Percentiles rank a stretch among this genome's conserved stretches.
phyloP scores from a whole-genome alignment of 2,329 filamentous ascomycete species.

The Huntiella bhutanensis region DNA sequence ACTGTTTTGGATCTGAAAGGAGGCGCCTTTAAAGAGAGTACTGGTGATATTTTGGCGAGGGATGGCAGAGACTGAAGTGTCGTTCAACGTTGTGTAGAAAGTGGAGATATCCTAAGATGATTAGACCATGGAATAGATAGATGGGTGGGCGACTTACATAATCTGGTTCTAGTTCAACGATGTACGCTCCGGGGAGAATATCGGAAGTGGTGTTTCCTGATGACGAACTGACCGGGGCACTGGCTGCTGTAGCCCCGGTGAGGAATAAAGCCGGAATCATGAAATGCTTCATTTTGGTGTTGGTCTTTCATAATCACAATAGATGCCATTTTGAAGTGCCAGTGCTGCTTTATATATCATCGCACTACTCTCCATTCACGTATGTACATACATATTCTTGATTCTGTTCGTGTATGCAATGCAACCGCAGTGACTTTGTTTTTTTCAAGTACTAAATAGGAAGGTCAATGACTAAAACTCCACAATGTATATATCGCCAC shows the following conservation, averaged over 20 bases:
- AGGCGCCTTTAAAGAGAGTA: constrained; percentile 1
- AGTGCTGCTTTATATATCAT: too few relatives aligned
- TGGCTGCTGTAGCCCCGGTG: background rate
- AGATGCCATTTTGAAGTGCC: too few relatives aligned
- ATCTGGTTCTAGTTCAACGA: constrained; percentile 2
- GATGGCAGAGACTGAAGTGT: background rate
- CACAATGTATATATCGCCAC: too few relatives aligned
- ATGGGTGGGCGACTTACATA: constrained; percentile 2
- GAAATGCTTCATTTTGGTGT: background rate
- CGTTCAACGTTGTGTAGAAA: constrained; percentile 1
- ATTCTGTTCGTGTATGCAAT: too few relatives aligned
- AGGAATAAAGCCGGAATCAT: background rate
- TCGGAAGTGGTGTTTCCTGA: background rate
- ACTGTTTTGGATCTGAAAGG: background rate
- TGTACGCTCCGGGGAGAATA: constrained; percentile 1
- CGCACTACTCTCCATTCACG: too few relatives aligned
- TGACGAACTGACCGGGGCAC: background rate
- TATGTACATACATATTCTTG: too few relatives aligned
- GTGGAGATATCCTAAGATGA: background rate
- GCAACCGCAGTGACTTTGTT: too few relatives aligned
- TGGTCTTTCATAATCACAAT: too few relatives aligned
- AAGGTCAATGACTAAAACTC: too few relatives aligned
- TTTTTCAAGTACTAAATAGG: too few relatives aligned
- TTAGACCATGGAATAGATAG: background rate
- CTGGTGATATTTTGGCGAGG: constrained; percentile 4